Base-by-base conservation (phyloP, 2,329 filamentous ascomycete genomes). In the Helotiales sp. region DNA sequence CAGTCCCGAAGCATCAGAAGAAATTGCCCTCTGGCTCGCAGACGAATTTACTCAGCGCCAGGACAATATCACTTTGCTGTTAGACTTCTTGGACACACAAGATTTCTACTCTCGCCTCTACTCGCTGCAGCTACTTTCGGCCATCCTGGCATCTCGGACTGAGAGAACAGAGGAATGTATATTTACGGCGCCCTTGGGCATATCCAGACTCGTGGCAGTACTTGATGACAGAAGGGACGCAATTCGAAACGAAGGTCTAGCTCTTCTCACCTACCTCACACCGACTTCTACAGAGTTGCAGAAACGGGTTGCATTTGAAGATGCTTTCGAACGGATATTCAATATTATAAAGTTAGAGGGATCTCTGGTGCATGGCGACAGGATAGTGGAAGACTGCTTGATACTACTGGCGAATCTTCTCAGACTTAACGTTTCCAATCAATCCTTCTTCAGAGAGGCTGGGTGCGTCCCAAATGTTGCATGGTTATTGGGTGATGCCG, bases 1-100 rank as follows among this genome's bases (percentile, higher is more conserved):
- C 77, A 96, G 93, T 84, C 87, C 93, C 34, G 95, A 98, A 85
- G 93, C 95, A 63, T 97, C 95, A 15, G 95, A 98, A 71, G 96
- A 99, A 80, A 96, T 99, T 74, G 91, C 91, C 20, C 83, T 98
- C 30, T 99, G 96, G 93, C 85, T 99, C 67, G 96, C 96, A 63
- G 96, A 99, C 80, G 95, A 98, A 79, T 99, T 99, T 78, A 97
- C 96, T 37, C 94, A 97, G 84, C 90, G 93, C 70, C 94, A 97
- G 87, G 95, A 98, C 81, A 98, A 99, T 79, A 95, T 97, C 69
- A 95, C 93, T 1, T 84, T 96, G 17, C 86, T 99, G 26, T 87
- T 99, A 68, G 91, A 96, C 77, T 91, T 99, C 64, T 86, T 99
- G 71, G 95, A 97, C 72, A 89, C 90, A 15, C 85, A 85, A 72